Evolutionary conservation across 805 yeast species (phyloP), one percentile per base, ranked within the genome.

Genomic region (Alloascoidea hylecoeti): DNA sequence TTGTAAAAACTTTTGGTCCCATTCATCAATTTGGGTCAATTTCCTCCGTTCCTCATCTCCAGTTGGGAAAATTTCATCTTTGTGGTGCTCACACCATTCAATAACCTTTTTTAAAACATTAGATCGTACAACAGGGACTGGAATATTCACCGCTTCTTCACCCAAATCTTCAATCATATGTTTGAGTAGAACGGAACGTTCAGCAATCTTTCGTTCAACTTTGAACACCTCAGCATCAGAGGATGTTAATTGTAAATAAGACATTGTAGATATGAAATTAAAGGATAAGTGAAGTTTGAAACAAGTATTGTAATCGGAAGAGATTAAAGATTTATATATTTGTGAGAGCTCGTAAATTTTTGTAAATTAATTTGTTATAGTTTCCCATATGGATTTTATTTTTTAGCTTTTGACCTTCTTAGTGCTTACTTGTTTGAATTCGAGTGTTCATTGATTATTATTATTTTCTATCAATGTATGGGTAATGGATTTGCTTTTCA

Each of bases 31-130:
- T 3, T 95, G 96, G n/a, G 89, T 70, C 53, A 82, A 83, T 55
- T 81, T 75, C 44, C 50, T 44, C 27, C 55, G 50, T 38, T 58
- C 56, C 45, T 84, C 95, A 41, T 75, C 84, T 39, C 78, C 88
- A 44, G 77, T 85, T 15, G 83, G 82, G 35, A 55, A 50, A 5
- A 81, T 71, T 53, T 83, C 86, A 39, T 60, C 53, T 56, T 78
- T 81, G 64, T 89, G 96, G 56, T 89, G 92, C 52, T 83, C 94
- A 50, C 96, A 86, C 94, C 96, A 89, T 55, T 89, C 95, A 39
- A 89, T 66, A n/a, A 89, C 89, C 54, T 86, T 85, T 56, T 80
- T 75, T 60, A 89, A 67, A 15, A 89, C 95, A 14, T 80, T 76
- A 5, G 94, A 80, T 46, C 89, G 68, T 28, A 86, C 96, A 51